These are phyloP conservation scores for Wickerhamomyces silvicola DNA, from an alignment of 805 yeast species.

Conservation along the genomic window DNA sequence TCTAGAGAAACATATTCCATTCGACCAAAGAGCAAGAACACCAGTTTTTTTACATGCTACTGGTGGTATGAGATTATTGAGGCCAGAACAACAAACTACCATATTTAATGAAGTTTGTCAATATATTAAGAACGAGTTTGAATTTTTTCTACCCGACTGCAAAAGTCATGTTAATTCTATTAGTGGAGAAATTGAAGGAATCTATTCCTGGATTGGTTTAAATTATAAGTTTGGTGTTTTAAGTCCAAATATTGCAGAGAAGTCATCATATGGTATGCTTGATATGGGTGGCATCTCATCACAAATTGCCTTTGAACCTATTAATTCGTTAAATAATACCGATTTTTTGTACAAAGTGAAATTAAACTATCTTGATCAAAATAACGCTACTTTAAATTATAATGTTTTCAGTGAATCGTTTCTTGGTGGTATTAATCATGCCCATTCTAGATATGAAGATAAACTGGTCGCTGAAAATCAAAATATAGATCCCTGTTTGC, in stretches of 20 bases:
- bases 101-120: slow-evolving; percentile 43
- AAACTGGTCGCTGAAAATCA: slow-evolving; percentile 22
- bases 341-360: slow-evolving; percentile 40
- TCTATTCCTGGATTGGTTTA: slow-evolving; percentile 61
- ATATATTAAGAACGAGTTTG: slow-evolving; percentile 40
- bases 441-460: slow-evolving; percentile 40
- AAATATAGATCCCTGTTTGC: slow-evolving; percentile 49
- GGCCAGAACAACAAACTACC: slow-evolving; percentile 42
- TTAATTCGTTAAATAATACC: slow-evolving; percentile 35
- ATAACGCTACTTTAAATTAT: slow-evolving; percentile 24
- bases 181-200: slow-evolving; percentile 60
- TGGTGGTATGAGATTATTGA: slow-evolving; percentile 58
- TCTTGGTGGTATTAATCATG: slow-evolving; percentile 57
- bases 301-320: slow-evolving; percentile 60
- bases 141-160: slow-evolving; percentile 58
- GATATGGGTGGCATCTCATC: slow-evolving; percentile 99
- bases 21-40: slow-evolving; percentile 52
- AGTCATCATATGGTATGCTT: slow-evolving; percentile 65
- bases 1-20: slow-evolving; percentile 48
- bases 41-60: slow-evolving; percentile 68
- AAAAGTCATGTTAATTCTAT: slow-evolving; percentile 50
- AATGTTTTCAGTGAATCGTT: slow-evolving; percentile 49
- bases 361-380: slow-evolving; percentile 29
- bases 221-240: slow-evolving; percentile 48
- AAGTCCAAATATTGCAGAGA: slow-evolving; percentile 24